Base-by-base conservation (phyloP, 352 stramenopile species). In the Phytophthora citricola region DNA sequence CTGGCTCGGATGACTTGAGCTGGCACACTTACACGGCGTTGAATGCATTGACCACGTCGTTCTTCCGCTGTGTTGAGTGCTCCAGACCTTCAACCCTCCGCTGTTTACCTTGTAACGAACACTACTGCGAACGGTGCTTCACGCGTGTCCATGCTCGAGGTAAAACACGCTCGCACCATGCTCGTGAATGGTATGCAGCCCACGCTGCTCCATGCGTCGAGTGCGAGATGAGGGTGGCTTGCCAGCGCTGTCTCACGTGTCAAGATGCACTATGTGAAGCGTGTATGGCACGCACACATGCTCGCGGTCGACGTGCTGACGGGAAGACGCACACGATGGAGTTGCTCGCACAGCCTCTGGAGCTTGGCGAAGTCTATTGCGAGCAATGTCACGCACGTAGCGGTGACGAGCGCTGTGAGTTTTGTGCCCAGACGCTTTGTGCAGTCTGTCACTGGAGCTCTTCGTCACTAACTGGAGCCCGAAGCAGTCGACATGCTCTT, bases 41-140 rank as follows among this genome's bases (percentile, higher is more conserved):
- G 45, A 79, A 85, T 41, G 52, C 58, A 8, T 53, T 78, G 45
- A 53, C 50, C 20, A 69, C 69, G 4, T 58, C 52, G 5, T 73
- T 71, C 45, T 87, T 95, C 39, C 79, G 81, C 46, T 95, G 87
- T 58, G 69, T 93, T 61, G 87, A 95, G 65, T 95, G 85, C 63
- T 76, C 76, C 5, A 81, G 85, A 17, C 74, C 88, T 17, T 89
- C 85, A 4, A 79, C 65, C 8, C 53, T 70, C 31, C 78, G 87
- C 5, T 95, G 87, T 38, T 76, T 93, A 17, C 74, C 69, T 55
- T 95, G 87, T 63, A 75, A 87, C 46, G 85, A 95, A 63, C 75
- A 92, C 63, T 95, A 94, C 50, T 95, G 87, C 34, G 81, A 83
- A 45, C 78, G 84, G 5, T 95, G 87, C 75, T 93, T 92, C 63